These are phyloP conservation scores for Adenanthera pavonina DNA, from an alignment of 306 rosid genomes.

Conservation along the genomic window DNA sequence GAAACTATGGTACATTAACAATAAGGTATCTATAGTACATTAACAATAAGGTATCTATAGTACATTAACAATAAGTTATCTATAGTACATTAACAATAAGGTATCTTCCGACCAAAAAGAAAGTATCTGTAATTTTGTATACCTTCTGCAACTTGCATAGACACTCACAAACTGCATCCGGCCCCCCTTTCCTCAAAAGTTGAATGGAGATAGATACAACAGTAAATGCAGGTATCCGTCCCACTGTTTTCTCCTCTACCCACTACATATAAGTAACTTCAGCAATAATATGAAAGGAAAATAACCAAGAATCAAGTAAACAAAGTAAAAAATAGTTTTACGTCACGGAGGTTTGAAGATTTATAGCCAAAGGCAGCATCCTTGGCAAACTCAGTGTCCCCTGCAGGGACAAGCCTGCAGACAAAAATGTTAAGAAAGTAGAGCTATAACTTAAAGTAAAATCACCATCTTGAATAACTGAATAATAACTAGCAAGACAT, in stretches of 20 bases:
- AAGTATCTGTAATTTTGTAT: slow-evolving; percentile 28
- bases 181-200: slow-evolving; percentile 88
- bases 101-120: too few species aligned
- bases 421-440: slow-evolving; percentile 36
- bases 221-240: slow-evolving; percentile 66
- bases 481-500: slow-evolving; percentile 40
- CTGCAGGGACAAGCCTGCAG: slow-evolving; percentile 89
- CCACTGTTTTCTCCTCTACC: slow-evolving; percentile 92
- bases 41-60: neutral
- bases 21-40: neutral
- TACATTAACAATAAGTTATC: neutral
- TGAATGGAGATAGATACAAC: slow-evolving; percentile 81
- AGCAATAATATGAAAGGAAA: slow-evolving; percentile 13
- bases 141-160: slow-evolving; percentile 86
- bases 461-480: slow-evolving; percentile 28
- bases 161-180: slow-evolving; percentile 77
- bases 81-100: neutral
- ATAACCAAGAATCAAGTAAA: slow-evolving; percentile 25
- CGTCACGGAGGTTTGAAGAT: slow-evolving; percentile 97
- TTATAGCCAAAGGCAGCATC: slow-evolving; percentile 95
- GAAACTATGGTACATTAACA: slow-evolving; percentile 16
- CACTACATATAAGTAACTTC: slow-evolving; percentile 58
- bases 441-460: slow-evolving; percentile 31
- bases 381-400: slow-evolving; percentile 91
- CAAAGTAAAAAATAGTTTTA: slow-evolving; percentile 31